Conservation (phyloP, 1,139 yeast genomes). For the Geotrichum fermentans region DNA sequence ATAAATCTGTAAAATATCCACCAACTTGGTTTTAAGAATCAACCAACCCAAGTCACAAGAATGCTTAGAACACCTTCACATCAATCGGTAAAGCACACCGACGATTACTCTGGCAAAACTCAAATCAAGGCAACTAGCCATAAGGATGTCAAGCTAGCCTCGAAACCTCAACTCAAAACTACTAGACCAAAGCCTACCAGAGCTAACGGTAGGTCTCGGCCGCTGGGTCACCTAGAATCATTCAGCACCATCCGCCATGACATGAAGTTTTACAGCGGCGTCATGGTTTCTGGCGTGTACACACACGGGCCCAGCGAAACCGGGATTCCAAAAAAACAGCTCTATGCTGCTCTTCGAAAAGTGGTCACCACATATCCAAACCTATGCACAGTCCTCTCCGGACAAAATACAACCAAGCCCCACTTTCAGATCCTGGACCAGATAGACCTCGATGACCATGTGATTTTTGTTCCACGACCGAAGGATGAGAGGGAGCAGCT, state of each 20-base stretch:
- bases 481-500: neutral
- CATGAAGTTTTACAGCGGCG: neutral
- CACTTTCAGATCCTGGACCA: neutral
- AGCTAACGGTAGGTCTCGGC: no score
- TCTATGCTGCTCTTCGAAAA: neutral
- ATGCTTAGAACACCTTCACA: no score
- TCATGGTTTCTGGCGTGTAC: constrained; percentile 3
- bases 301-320: neutral
- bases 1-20: no score
- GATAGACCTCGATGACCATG: neutral
- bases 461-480: constrained; percentile 1
- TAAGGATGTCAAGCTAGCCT: no score
- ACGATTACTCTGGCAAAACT: no score
- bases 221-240: constrained; percentile 1
- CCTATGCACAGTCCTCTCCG: neutral
- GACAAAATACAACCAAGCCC: neutral
- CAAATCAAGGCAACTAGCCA: no score
- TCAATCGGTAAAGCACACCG: no score
- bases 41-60: no score
- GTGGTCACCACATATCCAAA: neutral
- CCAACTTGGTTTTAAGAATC: no score
- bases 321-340: neutral
- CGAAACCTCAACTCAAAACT: no score
- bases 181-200: no score
- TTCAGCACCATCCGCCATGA: neutral